Base-by-base conservation (phyloP, 2,329 filamentous ascomycete species). In the Stagonosporopsis rhizophila region DNA sequence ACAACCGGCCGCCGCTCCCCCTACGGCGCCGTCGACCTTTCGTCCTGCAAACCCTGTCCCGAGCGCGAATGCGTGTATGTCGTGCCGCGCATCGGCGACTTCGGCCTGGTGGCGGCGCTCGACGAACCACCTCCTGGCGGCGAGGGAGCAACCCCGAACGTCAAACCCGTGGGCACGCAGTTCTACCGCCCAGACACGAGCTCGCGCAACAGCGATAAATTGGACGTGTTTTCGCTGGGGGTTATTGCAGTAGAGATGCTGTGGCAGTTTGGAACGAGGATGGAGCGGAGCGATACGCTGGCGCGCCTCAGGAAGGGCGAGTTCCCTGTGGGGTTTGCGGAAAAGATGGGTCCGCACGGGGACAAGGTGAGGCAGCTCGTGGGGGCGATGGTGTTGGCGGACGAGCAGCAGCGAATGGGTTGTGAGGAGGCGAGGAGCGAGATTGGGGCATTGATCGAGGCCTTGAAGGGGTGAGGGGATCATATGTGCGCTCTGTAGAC, bases 71-170 rank as follows among this genome's bases (percentile, higher is more conserved):
- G 66, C 20, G 64, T 79, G 14, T 83, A 82, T 56, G 75, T 85
- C 28, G 82, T 81, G 35, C 84, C 87, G 11, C 81, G 85, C 4
- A 89, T 90, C 49, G 87, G 87, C 2, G 87, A 90, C 66, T 89
- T 90, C 65, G 87, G 87, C 2, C 80, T 89, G 4, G 86, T 87
- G 4, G 83, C 84, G 9, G 82, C 84, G 50, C 80, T 84, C 41
- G 82, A 77, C 35, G 68, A 71, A 6, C 51, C 40, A 15, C 67
- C 56, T 32, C 58, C 75, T 44, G 66, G 74, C 44, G 66, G 74
- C 54, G 32, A 55, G 6, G 48, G 60, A 12, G 22, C 57, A 12
- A 41, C 52, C 19, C 17, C 27, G 4, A 52, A 58, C 30, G 70
- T 68, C 12, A 81, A 80, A 42, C 78, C 81, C 0, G 84, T 87